Base-by-base conservation (phyloP, 345 rosid genomes). In the Microthlaspi erraticum region DNA sequence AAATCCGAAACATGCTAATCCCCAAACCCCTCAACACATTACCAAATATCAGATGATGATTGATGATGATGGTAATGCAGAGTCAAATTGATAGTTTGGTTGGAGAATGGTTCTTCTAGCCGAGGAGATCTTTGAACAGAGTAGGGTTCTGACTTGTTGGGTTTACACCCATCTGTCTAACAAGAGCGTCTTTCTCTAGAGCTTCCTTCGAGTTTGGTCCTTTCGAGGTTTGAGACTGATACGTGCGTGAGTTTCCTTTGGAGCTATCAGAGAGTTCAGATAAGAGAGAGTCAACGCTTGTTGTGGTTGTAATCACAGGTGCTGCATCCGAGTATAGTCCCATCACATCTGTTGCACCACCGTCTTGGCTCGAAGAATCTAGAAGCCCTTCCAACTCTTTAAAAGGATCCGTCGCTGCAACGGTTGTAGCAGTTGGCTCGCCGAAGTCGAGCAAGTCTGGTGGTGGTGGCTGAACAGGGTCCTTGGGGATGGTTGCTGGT, bases 391-490 rank as follows among this genome's bases (percentile, higher is more conserved):
- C 97, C 79, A 91, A 67, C 69, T 91, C 85, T 77, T 81, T 84
- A 76, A 94, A 94, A 65, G 97, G 99, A 80, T 94, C 99, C 59
- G 72, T 71, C 0, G 65, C 48, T 57, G 84, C 71, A 39, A 73
- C 79, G 26, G 69, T 66, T 46, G 84, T 67, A 8, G 48, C 75
- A 49, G 79, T 69, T 52, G 93, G 79, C 75, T 89, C 96, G 5
- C 85, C 93, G 64, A 94, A 73, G 81, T 94, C 99, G 17, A 94
- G 96, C 86, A 94, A 84, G 80, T 94, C 98, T 0, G 89, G 93
- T 51, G 89, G 88, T 3, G 86, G 88, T 5, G 86, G 92, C 75
- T 83, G 88, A 68, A 78, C 81, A 46, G 86, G 75, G 54, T 84
- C 87, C 49, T 38, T 66, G 31, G 80, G 60, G 60, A 78, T 71